Base-by-base conservation (phyloP, 148 eudicot species). In the Spergularia bocconei region DNA sequence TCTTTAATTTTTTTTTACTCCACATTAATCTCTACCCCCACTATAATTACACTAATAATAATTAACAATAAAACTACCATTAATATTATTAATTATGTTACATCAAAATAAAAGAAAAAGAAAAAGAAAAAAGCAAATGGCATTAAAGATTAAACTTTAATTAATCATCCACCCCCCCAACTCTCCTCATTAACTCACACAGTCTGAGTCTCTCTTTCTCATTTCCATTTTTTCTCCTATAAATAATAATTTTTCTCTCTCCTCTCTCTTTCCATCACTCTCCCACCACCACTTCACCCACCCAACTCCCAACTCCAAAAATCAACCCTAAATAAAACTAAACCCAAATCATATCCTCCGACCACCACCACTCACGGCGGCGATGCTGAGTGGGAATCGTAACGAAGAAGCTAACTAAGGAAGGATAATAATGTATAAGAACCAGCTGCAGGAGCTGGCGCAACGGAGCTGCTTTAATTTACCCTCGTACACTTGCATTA, bases 401-500 rank as follows among this genome's bases (percentile, higher is more conserved):
- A 29, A 29, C 21, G 16, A 36, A 47, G 64, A 23, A 21, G 48
- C 1, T 1, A 41, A 1, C 0, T 29, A 5, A 33, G 56, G 36
- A 67, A 82, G 86, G 82, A 82, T 51, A 80, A 91, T 78, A 89
- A 90, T 92, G 97, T 92, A 92, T 76, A 92, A 92, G 82, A 92
- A 90, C 86, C 97, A 92, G 92, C 87, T 92, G 0, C 97, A 92
- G 55, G 97, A 92, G 95, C 91, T 92, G 83, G 97, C 95, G 20
- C 97, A 92, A 79, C 75, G 97, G 80, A 92, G 97, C 80, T 92
- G 94, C 86, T 90, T 92, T 81, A 92, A 86, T 72, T 80, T 92
- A 11, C 97, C 95, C 0, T 85, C 92, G 0, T 92, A 92, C 75
- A 85, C 90, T 0, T 87, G 94, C 59, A 83, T 90, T 17, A 56